Conservation (phyloP, 495 filamentous ascomycete species). For the Aspergillus leporis region DNA sequence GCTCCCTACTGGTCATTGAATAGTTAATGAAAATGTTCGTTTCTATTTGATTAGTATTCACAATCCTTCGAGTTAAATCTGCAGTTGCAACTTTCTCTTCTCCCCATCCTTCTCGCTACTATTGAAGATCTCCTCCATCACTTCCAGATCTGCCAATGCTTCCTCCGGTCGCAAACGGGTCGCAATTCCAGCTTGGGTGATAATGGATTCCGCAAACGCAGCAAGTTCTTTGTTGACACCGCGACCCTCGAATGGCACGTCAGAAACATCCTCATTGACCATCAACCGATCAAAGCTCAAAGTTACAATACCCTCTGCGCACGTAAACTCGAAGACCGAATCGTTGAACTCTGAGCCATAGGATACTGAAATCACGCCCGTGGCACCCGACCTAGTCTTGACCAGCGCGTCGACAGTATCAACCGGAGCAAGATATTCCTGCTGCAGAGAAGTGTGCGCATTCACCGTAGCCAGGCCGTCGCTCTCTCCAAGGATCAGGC, state of each 20-base stretch:
- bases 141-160: conserved; percentile 68
- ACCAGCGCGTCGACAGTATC: conserved; percentile 70
- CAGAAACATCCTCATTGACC: conserved; percentile 51
- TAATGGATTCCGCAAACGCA: conserved; percentile 62
- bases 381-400: conserved; percentile 60
- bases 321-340: conserved; percentile 52
- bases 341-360: conserved; percentile 66
- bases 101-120: conserved; percentile 61
- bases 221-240: conserved; percentile 68
- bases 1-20: too few species aligned
- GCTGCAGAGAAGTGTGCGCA: conserved; percentile 59
- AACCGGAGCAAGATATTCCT: conserved; percentile 67
- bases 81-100: conserved; percentile 32
- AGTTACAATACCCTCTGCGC: conserved; percentile 51
- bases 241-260: conserved; percentile 54
- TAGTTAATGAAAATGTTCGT: too few species aligned
- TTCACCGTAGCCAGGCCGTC: conserved; percentile 48
- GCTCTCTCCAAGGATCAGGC: conserved; percentile 57
- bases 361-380: conserved; percentile 59
- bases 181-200: conserved; percentile 44
- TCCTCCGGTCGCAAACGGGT: conserved; percentile 61
- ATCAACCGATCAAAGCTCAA: conserved; percentile 55
- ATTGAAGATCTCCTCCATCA: conserved; percentile 64
- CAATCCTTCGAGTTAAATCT: conserved; percentile 10
- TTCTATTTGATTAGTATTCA: background rate